These are phyloP conservation scores for Waitea zeae DNA, from an alignment of 1,284 basidiomycete species.

Conservation along the genomic window DNA sequence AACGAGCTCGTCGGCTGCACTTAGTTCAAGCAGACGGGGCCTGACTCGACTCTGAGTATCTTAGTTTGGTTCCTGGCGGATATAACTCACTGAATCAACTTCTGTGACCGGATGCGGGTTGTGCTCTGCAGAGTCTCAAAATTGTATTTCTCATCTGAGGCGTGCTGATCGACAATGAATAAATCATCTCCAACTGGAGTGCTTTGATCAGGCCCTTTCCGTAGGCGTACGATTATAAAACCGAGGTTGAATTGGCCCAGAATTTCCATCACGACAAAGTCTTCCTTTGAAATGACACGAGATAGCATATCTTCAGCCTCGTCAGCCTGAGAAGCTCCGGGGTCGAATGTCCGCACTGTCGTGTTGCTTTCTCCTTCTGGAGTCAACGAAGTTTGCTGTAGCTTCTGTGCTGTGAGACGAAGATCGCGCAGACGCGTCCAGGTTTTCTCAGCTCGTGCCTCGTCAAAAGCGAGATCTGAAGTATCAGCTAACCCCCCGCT, in stretches of 20 bases:
- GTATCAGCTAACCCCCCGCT: too few species aligned
- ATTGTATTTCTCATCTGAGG: slow-evolving; percentile 94
- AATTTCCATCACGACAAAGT: slow-evolving; percentile 77
- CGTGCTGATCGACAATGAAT: slow-evolving; percentile 88
- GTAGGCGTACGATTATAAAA: slow-evolving; percentile 77
- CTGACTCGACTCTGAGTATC: slow-evolving; percentile 20
- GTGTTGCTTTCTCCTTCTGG: too few species aligned
- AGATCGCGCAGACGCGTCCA: too few species aligned
- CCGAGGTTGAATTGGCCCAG: slow-evolving; percentile 95
- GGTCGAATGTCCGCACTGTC: too few species aligned
- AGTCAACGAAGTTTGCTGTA: too few species aligned
- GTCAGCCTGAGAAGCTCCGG: slow-evolving; percentile 7
- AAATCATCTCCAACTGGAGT: slow-evolving; percentile 46
- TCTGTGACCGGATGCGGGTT: slow-evolving; percentile 79
- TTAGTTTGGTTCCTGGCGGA: slow-evolving; percentile 1
- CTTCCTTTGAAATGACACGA: slow-evolving; percentile 75
- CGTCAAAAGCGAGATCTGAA: too few species aligned
- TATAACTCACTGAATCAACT: slow-evolving; percentile 50
- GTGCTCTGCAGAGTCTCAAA: slow-evolving; percentile 87
- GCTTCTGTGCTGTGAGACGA: too few species aligned
- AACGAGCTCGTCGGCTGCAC: slow-evolving; percentile 80
- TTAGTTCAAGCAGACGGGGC: slow-evolving; percentile 65
- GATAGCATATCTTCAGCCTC: slow-evolving; percentile 62
- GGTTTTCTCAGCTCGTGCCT: too few species aligned
- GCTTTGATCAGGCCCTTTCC: slow-evolving; percentile 16